Percentiles rank a stretch among this genome's conserved stretches.
These are phyloP conservation scores for Pontederia paniculata DNA, from an alignment of 176 grass and related monocot species.

Conservation along the genomic window DNA sequence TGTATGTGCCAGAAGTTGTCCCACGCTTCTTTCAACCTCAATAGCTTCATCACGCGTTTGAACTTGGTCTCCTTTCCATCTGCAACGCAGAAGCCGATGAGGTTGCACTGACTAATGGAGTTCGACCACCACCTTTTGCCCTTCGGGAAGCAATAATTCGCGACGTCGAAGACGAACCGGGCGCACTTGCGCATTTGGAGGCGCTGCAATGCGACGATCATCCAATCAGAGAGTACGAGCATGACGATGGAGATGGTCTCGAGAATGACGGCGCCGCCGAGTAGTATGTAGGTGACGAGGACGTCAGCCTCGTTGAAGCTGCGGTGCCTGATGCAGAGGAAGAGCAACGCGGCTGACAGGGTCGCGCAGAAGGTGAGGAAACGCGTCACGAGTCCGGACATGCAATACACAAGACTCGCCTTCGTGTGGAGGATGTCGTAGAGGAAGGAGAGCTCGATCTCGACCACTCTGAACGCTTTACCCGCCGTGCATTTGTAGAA, in stretches of 20 bases:
- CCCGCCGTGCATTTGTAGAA: background rate
- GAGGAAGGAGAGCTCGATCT: conserved; percentile 41
- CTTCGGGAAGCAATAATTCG: background rate
- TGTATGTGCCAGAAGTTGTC: background rate
- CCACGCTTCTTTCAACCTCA: background rate
- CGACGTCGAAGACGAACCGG: background rate
- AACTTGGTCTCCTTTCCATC: conserved; percentile 5
- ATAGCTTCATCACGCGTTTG: background rate
- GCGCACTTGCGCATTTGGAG: background rate
- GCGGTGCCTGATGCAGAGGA: background rate
- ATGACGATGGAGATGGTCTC: conserved; percentile 17
- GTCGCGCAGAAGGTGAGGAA: conserved; percentile 1
- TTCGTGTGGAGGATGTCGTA: conserved; percentile 39
- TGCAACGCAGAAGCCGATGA: conserved; percentile 7
- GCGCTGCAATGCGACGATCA: conserved; percentile 2
- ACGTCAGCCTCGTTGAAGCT: conserved; percentile 17
- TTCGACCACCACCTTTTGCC: conserved; percentile 31
- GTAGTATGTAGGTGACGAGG: conserved; percentile 27
- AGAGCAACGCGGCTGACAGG: conserved; percentile 2
- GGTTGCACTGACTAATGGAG: conserved; percentile 23
- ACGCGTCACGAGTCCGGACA: background rate
- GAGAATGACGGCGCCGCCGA: conserved; percentile 21
- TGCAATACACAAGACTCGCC: background rate
- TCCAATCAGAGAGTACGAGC: conserved; percentile 23
- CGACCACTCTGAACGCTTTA: conserved; percentile 18